phyloP scores from a whole-genome alignment of 2,329 filamentous ascomycete genomes.

The Xylariaceae sp. region DNA sequence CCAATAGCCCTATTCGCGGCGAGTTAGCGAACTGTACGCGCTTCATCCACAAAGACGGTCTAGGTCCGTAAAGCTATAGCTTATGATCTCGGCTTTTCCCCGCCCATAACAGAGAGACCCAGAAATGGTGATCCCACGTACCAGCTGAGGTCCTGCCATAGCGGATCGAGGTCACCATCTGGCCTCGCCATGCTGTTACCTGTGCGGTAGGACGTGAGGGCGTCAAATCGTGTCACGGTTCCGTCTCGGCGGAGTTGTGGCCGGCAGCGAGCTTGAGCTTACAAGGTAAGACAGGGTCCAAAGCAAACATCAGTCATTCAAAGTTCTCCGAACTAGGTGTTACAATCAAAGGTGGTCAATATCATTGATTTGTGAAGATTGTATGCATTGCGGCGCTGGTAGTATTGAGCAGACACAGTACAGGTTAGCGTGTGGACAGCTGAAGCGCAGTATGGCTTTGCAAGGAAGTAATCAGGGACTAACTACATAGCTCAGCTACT shows the following conservation, averaged over 20 bases:
- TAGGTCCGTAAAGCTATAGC: constrained; percentile 15
- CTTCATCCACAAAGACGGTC: constrained; percentile 21
- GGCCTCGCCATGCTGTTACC: constrained; percentile 45
- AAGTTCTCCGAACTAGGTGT: constrained; percentile 22
- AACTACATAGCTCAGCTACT: too few relatives aligned
- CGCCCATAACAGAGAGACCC: not conserved
- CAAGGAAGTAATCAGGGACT: too few relatives aligned
- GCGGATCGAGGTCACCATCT: constrained; percentile 61
- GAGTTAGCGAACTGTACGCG: constrained; percentile 35
- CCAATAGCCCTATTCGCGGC: constrained; percentile 66
- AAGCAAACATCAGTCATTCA: constrained; percentile 29
- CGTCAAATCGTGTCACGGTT: constrained; percentile 26
- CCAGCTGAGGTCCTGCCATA: constrained; percentile 80
- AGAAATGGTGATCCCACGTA: constrained; percentile 50
- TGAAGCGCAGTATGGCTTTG: too few relatives aligned
- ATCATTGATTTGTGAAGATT: constrained; percentile 17
- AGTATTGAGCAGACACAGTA: constrained; percentile 6
- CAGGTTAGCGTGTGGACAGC: too few relatives aligned
- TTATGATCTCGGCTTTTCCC: not conserved
- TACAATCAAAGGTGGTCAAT: constrained; percentile 25
- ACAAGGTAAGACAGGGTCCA: constrained; percentile 12
- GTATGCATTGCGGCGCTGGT: not conserved
- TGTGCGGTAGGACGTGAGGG: constrained; percentile 32
- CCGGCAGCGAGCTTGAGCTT: not conserved
- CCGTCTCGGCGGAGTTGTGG: constrained; percentile 17